These are phyloP conservation scores for Nannizziopsis arthrosporioides DNA, from an alignment of 2,329 filamentous ascomycete species.

Conservation along the genomic window DNA sequence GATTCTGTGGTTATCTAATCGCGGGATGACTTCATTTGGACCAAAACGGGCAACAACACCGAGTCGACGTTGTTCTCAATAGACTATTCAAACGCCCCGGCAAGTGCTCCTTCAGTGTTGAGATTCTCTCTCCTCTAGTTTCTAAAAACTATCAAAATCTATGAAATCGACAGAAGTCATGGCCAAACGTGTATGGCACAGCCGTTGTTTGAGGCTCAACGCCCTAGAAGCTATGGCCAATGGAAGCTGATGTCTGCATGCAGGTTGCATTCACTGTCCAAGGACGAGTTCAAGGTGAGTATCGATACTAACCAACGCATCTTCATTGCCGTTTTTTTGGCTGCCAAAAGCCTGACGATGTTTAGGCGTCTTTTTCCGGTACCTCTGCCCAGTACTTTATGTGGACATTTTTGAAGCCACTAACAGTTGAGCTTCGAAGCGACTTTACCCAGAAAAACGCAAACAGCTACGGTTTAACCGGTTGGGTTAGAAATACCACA, in stretches of 20 bases:
- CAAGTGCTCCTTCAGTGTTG: neutral
- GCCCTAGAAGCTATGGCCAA: neutral
- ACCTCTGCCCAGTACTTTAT: conserved; percentile 5
- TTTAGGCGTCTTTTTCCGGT: conserved; percentile 42
- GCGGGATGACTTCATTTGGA: neutral
- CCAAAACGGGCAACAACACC: too few relatives aligned
- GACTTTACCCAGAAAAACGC: conserved; percentile 38
- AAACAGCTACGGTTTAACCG: conserved; percentile 33
- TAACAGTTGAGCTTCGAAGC: conserved; percentile 27
- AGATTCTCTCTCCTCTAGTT: too few relatives aligned
- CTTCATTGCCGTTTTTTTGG: neutral
- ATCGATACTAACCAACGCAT: neutral
- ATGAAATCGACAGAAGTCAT: conserved; percentile 1
- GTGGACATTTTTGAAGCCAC: conserved; percentile 15
- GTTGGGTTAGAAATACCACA: conserved; percentile 39
- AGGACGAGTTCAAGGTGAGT: conserved; percentile 57
- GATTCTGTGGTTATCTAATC: neutral
- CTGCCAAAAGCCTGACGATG: neutral
- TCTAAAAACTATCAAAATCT: neutral
- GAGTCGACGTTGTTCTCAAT: neutral
- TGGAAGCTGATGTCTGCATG: neutral
- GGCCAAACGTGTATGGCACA: conserved; percentile 13
- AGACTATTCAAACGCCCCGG: neutral
- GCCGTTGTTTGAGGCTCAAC: conserved; percentile 1
- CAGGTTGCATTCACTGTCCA: conserved; percentile 43